Evolutionary conservation across 306 rosid genomes (phyloP), one percentile per base, ranked within the genome.

Genomic region (Vigna hirtella): DNA sequence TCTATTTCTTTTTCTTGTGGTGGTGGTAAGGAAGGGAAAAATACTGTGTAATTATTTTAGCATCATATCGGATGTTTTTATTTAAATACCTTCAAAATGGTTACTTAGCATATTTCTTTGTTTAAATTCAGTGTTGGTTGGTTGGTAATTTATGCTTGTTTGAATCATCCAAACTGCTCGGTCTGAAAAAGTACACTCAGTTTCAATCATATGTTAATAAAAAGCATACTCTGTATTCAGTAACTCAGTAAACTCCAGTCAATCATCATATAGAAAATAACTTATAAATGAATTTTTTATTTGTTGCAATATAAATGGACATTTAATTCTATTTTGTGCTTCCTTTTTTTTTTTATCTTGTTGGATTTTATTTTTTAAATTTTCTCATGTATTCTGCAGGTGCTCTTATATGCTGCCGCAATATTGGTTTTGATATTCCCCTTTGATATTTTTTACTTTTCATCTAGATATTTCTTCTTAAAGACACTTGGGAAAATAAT

Each of bases 401-500:
- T 96, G 71, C 94, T 96, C 81, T 87, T 96, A 82, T 96, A 96
- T 83, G 86, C 91, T 79, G 96, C 89, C 65, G 85, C 89, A 74
- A 91, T 85, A 26, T 76, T 96, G 91, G 45, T 91, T 83, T 85
- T 93, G 91, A 85, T 93, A 83, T 96, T 93, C 83, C 98, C 99
- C 43, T 96, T 93, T 78, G 99, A 96, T 70, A 90, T 96, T 79
- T 96, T 96, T 79, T 96, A 91, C 79, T 86, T 93, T 80, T 91
- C 99, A 76, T 75, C 99, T 68, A 90, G 99, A 81, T 96, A 82
- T 86, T 96, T 83, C 88, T 90, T 96, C 82, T 79, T 96, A 71
- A 90, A 92, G 91, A 93, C 99, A 80, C 90, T 91, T 70, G 90
- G 97, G 96, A 94, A 93, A 55, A 91, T 96, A 80, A 57, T 93